Percentiles rank a stretch among this genome's conserved stretches.
These are phyloP conservation scores for Camelina laxa DNA, from an alignment of 345 rosid genomes.

Conservation along the genomic window DNA sequence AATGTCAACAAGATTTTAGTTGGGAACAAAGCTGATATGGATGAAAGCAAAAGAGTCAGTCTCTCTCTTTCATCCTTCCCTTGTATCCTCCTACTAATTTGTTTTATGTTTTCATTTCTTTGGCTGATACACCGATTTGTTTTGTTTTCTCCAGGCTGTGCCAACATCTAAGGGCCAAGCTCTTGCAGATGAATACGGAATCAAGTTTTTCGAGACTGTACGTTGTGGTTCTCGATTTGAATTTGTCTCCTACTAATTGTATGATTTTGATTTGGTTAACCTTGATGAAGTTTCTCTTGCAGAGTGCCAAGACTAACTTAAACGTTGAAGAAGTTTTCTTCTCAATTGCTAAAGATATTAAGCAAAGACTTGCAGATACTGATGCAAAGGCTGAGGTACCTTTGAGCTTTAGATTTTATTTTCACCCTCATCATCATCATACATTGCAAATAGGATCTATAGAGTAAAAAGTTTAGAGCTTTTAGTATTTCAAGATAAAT, in stretches of 20 bases:
- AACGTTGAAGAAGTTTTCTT: constrained; percentile 94
- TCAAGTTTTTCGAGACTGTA: constrained; percentile 96
- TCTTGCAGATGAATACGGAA: constrained; percentile 95
- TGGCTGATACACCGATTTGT: constrained; percentile 9
- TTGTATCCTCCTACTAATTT: constrained; percentile 3
- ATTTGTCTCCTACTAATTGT: background rate
- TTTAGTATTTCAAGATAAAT: background rate
- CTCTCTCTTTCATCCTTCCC: constrained; percentile 32
- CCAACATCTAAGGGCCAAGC: constrained; percentile 97
- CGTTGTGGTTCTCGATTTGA: constrained; percentile 38
- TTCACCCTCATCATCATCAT: constrained; percentile 20
- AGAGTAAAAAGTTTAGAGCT: background rate
- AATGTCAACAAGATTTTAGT: constrained; percentile 97
- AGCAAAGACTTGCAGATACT: constrained; percentile 81
- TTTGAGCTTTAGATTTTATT: background rate
- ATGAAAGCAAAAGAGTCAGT: constrained; percentile 99
- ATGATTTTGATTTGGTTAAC: constrained; percentile 24
- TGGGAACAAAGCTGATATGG: constrained; percentile 99
- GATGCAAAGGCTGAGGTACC: constrained; percentile 75
- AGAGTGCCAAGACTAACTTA: constrained; percentile 91
- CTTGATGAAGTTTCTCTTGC: constrained; percentile 38
- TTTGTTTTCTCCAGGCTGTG: constrained; percentile 64
- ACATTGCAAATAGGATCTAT: constrained; percentile 1
- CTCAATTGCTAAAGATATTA: constrained; percentile 78
- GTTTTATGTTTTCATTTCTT: constrained; percentile 1